Base-by-base conservation (phyloP, 805 yeast genomes). In the Jamesozyma jinghongensis region DNA sequence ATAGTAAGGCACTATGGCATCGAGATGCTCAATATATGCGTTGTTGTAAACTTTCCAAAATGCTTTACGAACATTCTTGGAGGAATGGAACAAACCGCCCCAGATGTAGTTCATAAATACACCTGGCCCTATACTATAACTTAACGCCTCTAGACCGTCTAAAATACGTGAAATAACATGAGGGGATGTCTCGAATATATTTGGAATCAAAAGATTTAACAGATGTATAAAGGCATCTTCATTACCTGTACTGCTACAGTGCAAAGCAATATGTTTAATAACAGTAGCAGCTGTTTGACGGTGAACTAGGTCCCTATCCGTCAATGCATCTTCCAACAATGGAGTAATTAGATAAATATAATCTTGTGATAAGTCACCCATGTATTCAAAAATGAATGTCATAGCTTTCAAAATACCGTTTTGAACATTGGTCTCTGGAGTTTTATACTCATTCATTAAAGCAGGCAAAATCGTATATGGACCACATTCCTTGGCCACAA, bases 391-490 rank as follows among this genome's bases (percentile, higher is more conserved):
- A 73, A 92, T 70, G 53, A 92, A 92, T 13, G 95, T 72, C 69
- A 88, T 65, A 0, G 97, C 85, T 54, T 92, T 92, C 51, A 92
- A 66, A 7, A 92, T 86, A 68, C 97, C 97, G 60, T 92, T 88
- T 61, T 90, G 97, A 5, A 92, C 95, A 54, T 88, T 87, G 37
- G 79, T 76, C 46, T 88, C 97, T 0, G 95, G 96, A 2, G 85
- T 81, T 40, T 94, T 71, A 59, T 90, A 92, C 61, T 92, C 98
- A 61, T 90, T 87, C 94, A 92, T 84, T 38, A 92, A 66, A 0
- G 95, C 94, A 0, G 99, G 98, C 7, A 92, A 61, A 0, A 90
- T 94, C 0, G 97, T 85, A 62, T 84, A 92, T 0, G 97, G 95
- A 0, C 85, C 76, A 61, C 97, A 92, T 0, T 83, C 78, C 43